These are phyloP conservation scores for Carex myosuroides DNA, from an alignment of 176 grass and related monocot species.

Conservation along the genomic window DNA sequence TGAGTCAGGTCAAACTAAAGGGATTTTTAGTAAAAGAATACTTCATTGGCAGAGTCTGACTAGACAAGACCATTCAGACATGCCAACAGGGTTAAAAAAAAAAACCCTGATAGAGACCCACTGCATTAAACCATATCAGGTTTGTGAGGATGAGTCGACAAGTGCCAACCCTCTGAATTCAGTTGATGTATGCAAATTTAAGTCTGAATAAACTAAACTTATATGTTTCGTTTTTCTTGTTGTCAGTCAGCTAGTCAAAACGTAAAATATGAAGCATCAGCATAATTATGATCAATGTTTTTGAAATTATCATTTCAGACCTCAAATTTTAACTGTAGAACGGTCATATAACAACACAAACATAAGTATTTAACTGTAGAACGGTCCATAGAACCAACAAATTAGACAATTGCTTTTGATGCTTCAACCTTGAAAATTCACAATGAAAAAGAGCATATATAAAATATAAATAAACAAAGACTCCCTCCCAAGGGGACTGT, in stretches of 20 bases:
- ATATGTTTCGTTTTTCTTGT: background rate
- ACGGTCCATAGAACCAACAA: background rate
- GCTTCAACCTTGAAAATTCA: background rate
- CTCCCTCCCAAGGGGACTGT: too few species aligned
- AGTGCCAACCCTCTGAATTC: background rate
- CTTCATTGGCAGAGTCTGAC: background rate
- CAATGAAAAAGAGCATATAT: background rate
- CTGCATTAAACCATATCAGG: background rate
- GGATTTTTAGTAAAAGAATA: background rate
- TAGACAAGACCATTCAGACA: background rate
- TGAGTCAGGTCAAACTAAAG: background rate
- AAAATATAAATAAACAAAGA: background rate
- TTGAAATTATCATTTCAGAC: background rate
- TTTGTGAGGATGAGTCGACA: background rate
- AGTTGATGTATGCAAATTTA: background rate
- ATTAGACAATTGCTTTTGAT: background rate
- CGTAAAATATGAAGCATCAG: background rate
- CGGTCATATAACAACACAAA: background rate
- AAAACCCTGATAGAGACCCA: too few species aligned
- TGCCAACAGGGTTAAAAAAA: background rate
- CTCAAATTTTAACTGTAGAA: background rate
- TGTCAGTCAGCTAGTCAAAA: background rate
- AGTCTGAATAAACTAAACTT: background rate
- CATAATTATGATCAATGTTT: background rate
- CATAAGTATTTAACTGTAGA: background rate